These are phyloP conservation scores for Filosporella fistucella DNA, from an alignment of 495 filamentous ascomycete species.

Conservation along the genomic window DNA sequence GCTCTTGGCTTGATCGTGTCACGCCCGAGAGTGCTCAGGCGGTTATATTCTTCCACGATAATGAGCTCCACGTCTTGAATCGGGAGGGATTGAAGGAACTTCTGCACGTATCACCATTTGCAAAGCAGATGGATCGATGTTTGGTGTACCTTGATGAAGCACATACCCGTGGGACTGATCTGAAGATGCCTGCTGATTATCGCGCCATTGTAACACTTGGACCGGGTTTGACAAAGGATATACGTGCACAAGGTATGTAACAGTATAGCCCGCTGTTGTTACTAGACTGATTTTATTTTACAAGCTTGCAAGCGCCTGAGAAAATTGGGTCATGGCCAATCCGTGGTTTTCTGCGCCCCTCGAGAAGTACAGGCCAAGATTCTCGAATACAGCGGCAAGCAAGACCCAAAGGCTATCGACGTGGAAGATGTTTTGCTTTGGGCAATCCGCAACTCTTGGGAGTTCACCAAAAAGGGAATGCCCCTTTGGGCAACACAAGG, in stretches of 20 bases:
- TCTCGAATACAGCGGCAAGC: constrained; percentile 1
- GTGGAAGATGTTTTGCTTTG: constrained; percentile 53
- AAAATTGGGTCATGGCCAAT: constrained; percentile 56
- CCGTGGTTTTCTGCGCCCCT: constrained; percentile 53
- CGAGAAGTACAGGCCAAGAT: constrained; percentile 38
- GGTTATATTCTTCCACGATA: constrained; percentile 49
- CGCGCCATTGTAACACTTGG: constrained; percentile 69
- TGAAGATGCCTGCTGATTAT: constrained; percentile 58
- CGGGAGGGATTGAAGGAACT: constrained; percentile 40
- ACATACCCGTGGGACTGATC: constrained; percentile 71
- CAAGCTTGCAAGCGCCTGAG: constrained; percentile 65
- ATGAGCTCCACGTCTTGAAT: constrained; percentile 42
- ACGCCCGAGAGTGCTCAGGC: constrained; percentile 32
- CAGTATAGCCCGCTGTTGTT: constrained; percentile 11
- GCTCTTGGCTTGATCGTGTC: constrained; percentile 36
- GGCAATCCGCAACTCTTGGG: constrained; percentile 53
- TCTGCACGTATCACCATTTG: constrained; percentile 57
- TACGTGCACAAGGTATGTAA: constrained; percentile 64
- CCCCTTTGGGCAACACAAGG: constrained; percentile 61
- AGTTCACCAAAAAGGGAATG: constrained; percentile 39
- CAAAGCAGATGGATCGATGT: constrained; percentile 53
- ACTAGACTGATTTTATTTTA: constrained; percentile 13
- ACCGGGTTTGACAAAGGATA: constrained; percentile 64
- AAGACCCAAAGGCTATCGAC: constrained; percentile 17
- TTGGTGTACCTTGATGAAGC: constrained; percentile 71